Conservation (phyloP, 2,329 filamentous ascomycete species). For the Colletotrichum tropicicola region DNA sequence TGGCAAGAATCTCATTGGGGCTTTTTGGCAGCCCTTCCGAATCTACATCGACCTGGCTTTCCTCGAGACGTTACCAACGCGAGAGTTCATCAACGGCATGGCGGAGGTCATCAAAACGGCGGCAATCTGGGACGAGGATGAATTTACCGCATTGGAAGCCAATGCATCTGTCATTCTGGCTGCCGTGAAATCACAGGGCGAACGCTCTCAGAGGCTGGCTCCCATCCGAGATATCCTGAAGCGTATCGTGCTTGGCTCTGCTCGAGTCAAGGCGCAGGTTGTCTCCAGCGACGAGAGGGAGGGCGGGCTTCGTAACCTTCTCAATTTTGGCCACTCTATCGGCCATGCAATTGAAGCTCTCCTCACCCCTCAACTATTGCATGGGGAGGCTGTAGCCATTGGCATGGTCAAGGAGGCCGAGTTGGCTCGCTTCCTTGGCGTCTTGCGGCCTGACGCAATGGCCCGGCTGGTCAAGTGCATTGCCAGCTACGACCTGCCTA, state of each 20-base stretch:
- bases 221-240: constrained; percentile 77
- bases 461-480: constrained; percentile 93
- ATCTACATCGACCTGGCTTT: constrained; percentile 96
- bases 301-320: constrained; percentile 89
- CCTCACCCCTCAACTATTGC: constrained; percentile 91
- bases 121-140: constrained; percentile 90
- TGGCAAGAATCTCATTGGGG: constrained; percentile 94
- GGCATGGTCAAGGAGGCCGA: constrained; percentile 99
- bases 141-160: constrained; percentile 85
- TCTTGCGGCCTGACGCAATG: constrained; percentile 86
- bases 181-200: constrained; percentile 67
- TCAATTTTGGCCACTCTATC: constrained; percentile 98
- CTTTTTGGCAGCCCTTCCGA: constrained; percentile 94
- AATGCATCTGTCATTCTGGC: constrained; percentile 81
- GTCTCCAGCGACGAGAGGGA: constrained; percentile 95
- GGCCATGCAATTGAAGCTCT: constrained; percentile 97
- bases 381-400: constrained; percentile 95
- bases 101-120: constrained; percentile 98
- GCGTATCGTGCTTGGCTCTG: constrained; percentile 86
- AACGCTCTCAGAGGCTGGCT: constrained; percentile 63
- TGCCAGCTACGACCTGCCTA: constrained; percentile 90
- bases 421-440: constrained; percentile 86
- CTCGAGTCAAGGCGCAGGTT: constrained; percentile 92
- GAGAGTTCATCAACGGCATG: constrained; percentile 99
- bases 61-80: constrained; percentile 85